A percentile compares a stretch with the other conserved stretches of the same genome.
phyloP scores from a whole-genome alignment of 768 basidiomycete species.

The Agrocybe chaxingu region DNA sequence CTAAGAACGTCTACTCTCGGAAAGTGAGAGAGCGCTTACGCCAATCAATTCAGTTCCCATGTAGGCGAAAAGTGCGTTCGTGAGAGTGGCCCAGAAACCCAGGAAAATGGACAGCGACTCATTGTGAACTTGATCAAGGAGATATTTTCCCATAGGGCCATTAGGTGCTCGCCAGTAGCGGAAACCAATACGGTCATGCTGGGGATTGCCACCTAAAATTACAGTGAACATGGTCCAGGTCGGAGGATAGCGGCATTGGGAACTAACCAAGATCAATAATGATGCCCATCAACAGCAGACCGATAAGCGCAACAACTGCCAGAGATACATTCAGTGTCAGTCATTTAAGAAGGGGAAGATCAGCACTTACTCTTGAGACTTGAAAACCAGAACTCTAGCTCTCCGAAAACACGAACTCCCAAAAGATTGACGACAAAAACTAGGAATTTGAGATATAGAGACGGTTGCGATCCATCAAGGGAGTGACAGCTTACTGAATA shows the following conservation, averaged over 20 bases:
- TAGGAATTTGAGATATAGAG: constrained; percentile 15
- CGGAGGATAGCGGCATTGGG: not conserved
- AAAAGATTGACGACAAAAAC: constrained; percentile 57
- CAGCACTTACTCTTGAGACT: constrained; percentile 57
- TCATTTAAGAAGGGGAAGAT: constrained; percentile 10
- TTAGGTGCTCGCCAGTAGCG: constrained; percentile 46
- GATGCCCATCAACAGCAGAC: constrained; percentile 55
- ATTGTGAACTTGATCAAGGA: constrained; percentile 45
- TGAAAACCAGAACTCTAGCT: constrained; percentile 74
- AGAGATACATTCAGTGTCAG: not conserved
- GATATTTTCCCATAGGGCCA: constrained; percentile 57
- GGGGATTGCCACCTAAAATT: constrained; percentile 45
- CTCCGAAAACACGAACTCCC: constrained; percentile 65
- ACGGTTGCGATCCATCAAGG: not conserved
- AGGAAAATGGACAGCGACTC: constrained; percentile 52
- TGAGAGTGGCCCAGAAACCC: constrained; percentile 70
- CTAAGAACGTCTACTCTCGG: not conserved
- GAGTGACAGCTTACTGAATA: constrained; percentile 37
- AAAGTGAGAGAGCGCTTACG: constrained; percentile 32
- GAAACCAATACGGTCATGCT: constrained; percentile 47
- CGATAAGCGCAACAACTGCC: constrained; percentile 42
- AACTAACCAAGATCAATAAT: constrained; percentile 61
- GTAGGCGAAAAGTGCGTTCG: constrained; percentile 71
- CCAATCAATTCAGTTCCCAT: constrained; percentile 79
- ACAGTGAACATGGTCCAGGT: constrained; percentile 24